phyloP scores from a whole-genome alignment of 495 filamentous ascomycete species.

The Penicillium parvum region DNA sequence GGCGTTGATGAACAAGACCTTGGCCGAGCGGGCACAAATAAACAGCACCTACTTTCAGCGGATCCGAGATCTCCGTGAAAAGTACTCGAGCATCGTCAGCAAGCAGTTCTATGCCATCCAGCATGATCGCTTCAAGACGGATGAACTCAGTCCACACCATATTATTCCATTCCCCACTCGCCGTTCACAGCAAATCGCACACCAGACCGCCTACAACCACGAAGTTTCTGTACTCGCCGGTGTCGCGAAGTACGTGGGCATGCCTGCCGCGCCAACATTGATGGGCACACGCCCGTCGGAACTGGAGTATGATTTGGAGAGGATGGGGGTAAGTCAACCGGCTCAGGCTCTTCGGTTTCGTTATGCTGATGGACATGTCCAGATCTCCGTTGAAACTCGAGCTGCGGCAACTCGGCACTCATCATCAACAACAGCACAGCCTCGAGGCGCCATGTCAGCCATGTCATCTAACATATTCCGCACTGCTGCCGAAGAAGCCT shows the following conservation, averaged over 20 bases:
- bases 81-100: slow-evolving; percentile 71
- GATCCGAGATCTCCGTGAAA: slow-evolving; percentile 75
- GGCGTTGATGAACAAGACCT: slow-evolving; percentile 63
- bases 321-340: slow-evolving; percentile 74
- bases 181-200: slow-evolving; percentile 64
- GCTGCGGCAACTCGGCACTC: slow-evolving; percentile 24
- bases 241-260: slow-evolving; percentile 89
- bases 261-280: slow-evolving; percentile 88
- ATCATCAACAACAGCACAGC: slow-evolving; percentile 13
- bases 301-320: slow-evolving; percentile 79
- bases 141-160: slow-evolving; percentile 76
- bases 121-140: slow-evolving; percentile 78
- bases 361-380: slow-evolving; percentile 7
- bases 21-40: slow-evolving; percentile 76
- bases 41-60: slow-evolving; percentile 84
- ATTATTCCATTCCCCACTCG: slow-evolving; percentile 67
- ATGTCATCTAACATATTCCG: slow-evolving; percentile 37
- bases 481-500: slow-evolving; percentile 71
- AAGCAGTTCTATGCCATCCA: slow-evolving; percentile 88
- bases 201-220: slow-evolving; percentile 84
- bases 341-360: neutral
- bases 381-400: slow-evolving; percentile 41
- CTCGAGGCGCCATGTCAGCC: slow-evolving; percentile 32
- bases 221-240: slow-evolving; percentile 90
- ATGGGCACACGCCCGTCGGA: slow-evolving; percentile 64